Base-by-base conservation (phyloP, 495 filamentous ascomycete species). In the Trichoderma virens region DNA sequence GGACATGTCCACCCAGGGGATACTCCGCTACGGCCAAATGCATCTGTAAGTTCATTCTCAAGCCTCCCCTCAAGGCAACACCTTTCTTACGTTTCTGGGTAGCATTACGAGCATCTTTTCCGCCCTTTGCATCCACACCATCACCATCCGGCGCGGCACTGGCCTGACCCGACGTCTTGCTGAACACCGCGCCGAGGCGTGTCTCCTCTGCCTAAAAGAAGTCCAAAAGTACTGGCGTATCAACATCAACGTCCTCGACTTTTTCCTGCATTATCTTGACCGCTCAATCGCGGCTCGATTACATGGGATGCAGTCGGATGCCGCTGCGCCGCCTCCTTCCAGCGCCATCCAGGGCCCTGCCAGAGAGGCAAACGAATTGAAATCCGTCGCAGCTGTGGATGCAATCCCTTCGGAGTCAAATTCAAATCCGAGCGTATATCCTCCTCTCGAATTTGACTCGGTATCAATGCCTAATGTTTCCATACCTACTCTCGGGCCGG, bases 101-200 rank as follows among this genome's bases (percentile, higher is more conserved):
- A 80, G 77, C 60, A 81, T 79, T 31, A 80, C 79, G 0, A 79
- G 79, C 67, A 71, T 77, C 18, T 81, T 81, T 64, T 76, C 77
- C 31, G 74, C 79, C 8, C 66, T 81, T 5, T 81, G 79, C 61
- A 79, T 80, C 65, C 79, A 80, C 62, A 79, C 79, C 5, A 78
- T 81, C 28, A 71, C 74, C 60, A 76, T 76, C 63, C 73, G 74
- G 14, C 74, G 78, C 28, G 70, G 71, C 0, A 67, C 70, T 8
- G 71, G 72, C 8, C 77, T 78, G 20, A 70, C 74, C 1, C 72
- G 75, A 0, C 79, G 77, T 39, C 67, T 82, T 0, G 77, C 79
- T 28, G 78, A 82, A 59, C 76, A 80, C 66, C 72, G 79, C 34
- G 79, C 79, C 2, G 73, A 79, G 16, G 62, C 80, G 3, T 82